Evolutionary conservation across 179 eudicot species (phyloP).

Genomic region (Gypsophila paniculata): DNA sequence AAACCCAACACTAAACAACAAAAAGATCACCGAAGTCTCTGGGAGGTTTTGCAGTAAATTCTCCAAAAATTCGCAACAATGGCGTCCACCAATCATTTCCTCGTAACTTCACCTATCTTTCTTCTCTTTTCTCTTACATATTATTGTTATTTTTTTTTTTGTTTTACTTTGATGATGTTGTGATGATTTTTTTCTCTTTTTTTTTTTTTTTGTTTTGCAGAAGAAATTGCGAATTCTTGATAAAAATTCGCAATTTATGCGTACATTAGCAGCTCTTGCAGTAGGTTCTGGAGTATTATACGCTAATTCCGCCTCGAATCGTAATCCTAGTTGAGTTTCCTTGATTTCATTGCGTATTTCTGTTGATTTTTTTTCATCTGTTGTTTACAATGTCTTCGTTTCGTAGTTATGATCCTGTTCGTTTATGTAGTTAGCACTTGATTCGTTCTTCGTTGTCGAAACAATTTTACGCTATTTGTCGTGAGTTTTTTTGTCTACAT

Average conservation of each 20-base stretch:
- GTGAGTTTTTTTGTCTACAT: no score
- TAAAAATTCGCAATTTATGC: slow-evolving; percentile 31
- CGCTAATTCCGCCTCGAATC: slow-evolving; percentile 19
- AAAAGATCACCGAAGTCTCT: neutral
- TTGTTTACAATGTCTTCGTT: neutral
- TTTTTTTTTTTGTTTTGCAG: slow-evolving; percentile 23
- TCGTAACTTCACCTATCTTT: neutral
- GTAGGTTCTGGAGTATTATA: slow-evolving; percentile 55
- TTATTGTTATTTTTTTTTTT: neutral
- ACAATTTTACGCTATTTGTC: no score
- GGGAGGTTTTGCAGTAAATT: slow-evolving; percentile 14
- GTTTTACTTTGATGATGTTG: neutral
- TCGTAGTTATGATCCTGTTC: neutral
- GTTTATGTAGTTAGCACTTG: neutral
- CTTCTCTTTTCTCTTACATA: neutral
- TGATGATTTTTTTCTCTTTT: no score
- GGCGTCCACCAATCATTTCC: slow-evolving; percentile 16
- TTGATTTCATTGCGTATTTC: neutral
- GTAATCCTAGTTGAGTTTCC: slow-evolving; percentile 40
- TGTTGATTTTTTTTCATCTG: neutral
- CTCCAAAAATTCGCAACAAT: neutral
- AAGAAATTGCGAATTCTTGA: slow-evolving; percentile 26
- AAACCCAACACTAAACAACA: neutral
- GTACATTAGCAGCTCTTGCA: slow-evolving; percentile 46
- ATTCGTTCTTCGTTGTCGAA: no score